phyloP scores from a whole-genome alignment of 2,329 filamentous ascomycete genomes.

The Raffaelea arxii region DNA sequence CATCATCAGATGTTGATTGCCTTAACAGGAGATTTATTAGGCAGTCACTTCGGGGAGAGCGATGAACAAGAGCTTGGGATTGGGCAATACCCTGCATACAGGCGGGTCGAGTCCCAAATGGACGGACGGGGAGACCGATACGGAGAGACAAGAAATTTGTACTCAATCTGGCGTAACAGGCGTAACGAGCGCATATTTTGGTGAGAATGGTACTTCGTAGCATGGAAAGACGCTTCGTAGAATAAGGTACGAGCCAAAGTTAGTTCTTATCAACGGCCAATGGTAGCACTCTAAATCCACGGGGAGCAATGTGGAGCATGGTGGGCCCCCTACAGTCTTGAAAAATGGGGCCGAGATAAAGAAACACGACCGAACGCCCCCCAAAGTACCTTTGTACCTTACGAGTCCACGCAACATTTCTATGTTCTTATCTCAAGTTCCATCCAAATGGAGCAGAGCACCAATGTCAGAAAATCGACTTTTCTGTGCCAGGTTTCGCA shows the following conservation, averaged over 20 bases:
- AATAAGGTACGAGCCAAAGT: too few relatives aligned
- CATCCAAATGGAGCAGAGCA: background rate
- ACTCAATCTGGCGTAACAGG: background rate
- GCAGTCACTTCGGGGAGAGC: too few relatives aligned
- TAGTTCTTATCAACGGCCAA: too few relatives aligned
- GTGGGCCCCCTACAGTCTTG: background rate
- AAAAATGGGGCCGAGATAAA: background rate
- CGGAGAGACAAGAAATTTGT: background rate
- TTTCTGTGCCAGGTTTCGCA: background rate
- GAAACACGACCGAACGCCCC: background rate
- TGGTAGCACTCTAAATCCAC: too few relatives aligned
- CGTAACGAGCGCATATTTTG: background rate
- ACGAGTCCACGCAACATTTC: background rate
- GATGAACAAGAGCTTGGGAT: background rate
- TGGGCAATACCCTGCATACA: background rate
- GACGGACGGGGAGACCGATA: background rate
- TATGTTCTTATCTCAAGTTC: background rate
- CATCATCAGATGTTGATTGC: background rate
- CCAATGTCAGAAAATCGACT: background rate
- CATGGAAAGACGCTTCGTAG: too few relatives aligned
- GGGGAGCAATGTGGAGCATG: too few relatives aligned
- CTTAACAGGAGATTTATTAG: background rate
- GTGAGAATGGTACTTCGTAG: too few relatives aligned
- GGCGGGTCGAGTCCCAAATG: background rate
- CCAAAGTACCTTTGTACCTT: background rate